Evolutionary conservation across 192 early-diverging fungal genomes (phyloP).

Genomic region (Backusella luteola): DNA sequence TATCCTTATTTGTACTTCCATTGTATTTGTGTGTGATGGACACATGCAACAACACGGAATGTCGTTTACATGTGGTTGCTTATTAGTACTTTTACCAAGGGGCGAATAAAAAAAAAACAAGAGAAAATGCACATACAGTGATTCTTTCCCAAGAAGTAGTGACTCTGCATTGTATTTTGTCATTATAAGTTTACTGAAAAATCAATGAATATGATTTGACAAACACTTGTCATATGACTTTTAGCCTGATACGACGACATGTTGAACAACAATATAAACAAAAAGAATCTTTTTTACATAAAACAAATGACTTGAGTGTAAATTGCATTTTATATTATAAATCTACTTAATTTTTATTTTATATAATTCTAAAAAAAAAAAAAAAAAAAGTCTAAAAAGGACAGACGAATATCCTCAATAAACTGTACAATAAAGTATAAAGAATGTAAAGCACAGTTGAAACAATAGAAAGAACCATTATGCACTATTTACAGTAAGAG

Average conservation of each 20-base stretch:
- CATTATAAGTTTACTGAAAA: background rate
- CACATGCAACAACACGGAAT: constrained; percentile 1
- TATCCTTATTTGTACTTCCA: background rate
- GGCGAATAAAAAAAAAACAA: background rate
- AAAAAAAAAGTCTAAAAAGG: background rate
- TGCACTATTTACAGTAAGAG: background rate
- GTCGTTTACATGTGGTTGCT: background rate
- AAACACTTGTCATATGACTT: background rate
- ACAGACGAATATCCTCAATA: background rate
- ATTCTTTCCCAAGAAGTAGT: background rate
- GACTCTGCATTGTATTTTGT: background rate
- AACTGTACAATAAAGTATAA: background rate
- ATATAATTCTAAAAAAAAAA: background rate
- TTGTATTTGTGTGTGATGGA: background rate
- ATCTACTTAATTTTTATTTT: background rate
- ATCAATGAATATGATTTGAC: constrained; percentile 2
- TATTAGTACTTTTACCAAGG: background rate
- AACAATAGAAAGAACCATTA: background rate
- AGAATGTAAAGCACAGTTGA: background rate
- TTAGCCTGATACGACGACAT: background rate
- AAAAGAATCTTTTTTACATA: background rate
- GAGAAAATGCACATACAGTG: background rate
- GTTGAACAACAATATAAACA: background rate
- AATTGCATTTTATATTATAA: background rate
- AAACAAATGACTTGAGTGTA: background rate